These are phyloP conservation scores for Leishmania aethiopica DNA, from an alignment of 208 protist genomes.

Conservation along the genomic window DNA sequence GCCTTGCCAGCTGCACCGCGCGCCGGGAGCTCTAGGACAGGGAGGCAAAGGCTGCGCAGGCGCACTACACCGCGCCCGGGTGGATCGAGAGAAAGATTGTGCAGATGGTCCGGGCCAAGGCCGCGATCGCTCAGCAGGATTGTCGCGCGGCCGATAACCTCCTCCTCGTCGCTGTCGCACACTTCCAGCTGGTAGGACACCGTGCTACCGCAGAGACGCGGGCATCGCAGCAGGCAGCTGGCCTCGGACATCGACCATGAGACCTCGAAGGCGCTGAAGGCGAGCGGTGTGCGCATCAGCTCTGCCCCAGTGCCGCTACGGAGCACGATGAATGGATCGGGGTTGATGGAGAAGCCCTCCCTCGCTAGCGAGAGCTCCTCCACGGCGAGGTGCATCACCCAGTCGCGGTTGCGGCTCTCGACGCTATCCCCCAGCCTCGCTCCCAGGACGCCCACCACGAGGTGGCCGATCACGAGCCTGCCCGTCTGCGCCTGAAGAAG, in stretches of 20 bases:
- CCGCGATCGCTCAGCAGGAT: conserved; percentile 57
- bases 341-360: conserved; percentile 49
- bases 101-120: conserved; percentile 38
- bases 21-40: conserved; percentile 18
- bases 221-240: conserved; percentile 79
- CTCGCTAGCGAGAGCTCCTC: conserved; percentile 47
- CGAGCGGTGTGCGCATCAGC: conserved; percentile 69
- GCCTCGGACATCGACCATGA: conserved; percentile 59
- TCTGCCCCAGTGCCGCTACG: conserved; percentile 44
- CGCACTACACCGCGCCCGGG: conserved; percentile 40
- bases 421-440: conserved; percentile 30
- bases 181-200: conserved; percentile 70
- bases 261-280: conserved; percentile 47
- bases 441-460: conserved; percentile 65
- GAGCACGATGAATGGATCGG: conserved; percentile 83
- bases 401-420: conserved; percentile 39
- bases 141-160: conserved; percentile 51
- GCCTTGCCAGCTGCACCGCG: not conserved
- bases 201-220: conserved; percentile 53
- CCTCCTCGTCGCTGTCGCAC: conserved; percentile 74
- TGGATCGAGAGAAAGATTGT: conserved; percentile 48
- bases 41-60: conserved; percentile 32
- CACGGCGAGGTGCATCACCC: conserved; percentile 59
- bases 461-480: conserved; percentile 59
- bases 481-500: conserved; percentile 48